Evolutionary conservation across 306 rosid genomes (phyloP), one percentile per base, ranked within the genome.

Genomic region (Vachellia pachyceras): DNA sequence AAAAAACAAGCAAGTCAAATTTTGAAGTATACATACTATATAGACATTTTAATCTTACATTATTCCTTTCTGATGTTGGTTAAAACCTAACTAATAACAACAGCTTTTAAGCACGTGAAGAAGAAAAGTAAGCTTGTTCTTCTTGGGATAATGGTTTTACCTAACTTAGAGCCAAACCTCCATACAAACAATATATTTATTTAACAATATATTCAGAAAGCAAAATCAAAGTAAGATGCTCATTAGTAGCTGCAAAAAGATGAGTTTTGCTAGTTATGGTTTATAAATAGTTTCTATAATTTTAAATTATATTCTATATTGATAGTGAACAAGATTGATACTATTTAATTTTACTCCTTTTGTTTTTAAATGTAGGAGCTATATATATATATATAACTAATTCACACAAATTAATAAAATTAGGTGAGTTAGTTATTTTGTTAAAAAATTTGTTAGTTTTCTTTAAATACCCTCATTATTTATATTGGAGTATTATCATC

Each of bases 81-180:
- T 76, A 33, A 35, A 76, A 76, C 71, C 60, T 42, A 29, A 45
- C 40, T 60, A 10, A 42, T 50, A 29, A 2, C 77, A 76, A 17
- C 71, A 7, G 17, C 72, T 10, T 63, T 23, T 61, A 64, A 17
- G 7, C 36, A 25, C 44, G 61, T 23, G 7, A 61, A 47, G 10
- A 10, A 35, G 64, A 77, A 49, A 77, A 77, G 40, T 77, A 12
- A 4, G 35, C 4, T 66, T 14, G 41, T 77, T 77, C 7, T 69
- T 64, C 67, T 13, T 73, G 41, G 84, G n/a, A 75, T 46, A 67
- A 78, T 52, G 63, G 17, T 65, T 36, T 68, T 83, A 84, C 85
- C 89, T 76, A 84, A 76, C 83, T 73, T 72, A 60, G 35, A 69
- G 64, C 35, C 72, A 68, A 63, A 23, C 68, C 82, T 8, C 42